phyloP scores from a whole-genome alignment of 352 stramenopile species.

The Thalassiosira delicatula region DNA sequence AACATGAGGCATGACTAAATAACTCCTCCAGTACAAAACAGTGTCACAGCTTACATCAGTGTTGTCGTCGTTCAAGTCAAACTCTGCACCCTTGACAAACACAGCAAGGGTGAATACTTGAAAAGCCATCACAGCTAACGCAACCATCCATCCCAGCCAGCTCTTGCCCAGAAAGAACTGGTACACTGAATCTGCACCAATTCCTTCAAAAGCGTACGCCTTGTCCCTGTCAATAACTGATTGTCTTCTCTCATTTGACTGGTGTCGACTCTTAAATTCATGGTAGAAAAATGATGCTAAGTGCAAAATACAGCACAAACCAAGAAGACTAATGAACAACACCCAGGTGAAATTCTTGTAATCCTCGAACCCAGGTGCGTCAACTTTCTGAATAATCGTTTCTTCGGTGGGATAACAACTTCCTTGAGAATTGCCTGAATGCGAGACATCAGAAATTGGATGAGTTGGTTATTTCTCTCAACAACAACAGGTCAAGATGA shows the following conservation, averaged over 20 bases:
- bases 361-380: background rate
- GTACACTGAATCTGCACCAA: constrained; percentile 29
- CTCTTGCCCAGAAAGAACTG: constrained; percentile 42
- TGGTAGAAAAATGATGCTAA: constrained; percentile 10
- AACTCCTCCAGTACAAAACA: no score
- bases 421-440: no score
- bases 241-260: background rate
- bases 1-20: no score
- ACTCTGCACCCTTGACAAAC: background rate
- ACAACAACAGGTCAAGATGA: no score
- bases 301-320: background rate
- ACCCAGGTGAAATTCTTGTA: constrained; percentile 26
- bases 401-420: no score
- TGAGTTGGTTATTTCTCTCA: no score
- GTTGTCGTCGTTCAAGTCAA: background rate
- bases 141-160: background rate
- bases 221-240: background rate
- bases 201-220: constrained; percentile 25
- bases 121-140: background rate
- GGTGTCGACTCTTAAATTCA: background rate
- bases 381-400: no score
- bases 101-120: constrained; percentile 2
- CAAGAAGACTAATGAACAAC: constrained; percentile 19
- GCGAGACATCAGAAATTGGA: no score
- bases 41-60: no score